phyloP scores from a whole-genome alignment of 768 basidiomycete genomes.

The Amanita jacksonii region DNA sequence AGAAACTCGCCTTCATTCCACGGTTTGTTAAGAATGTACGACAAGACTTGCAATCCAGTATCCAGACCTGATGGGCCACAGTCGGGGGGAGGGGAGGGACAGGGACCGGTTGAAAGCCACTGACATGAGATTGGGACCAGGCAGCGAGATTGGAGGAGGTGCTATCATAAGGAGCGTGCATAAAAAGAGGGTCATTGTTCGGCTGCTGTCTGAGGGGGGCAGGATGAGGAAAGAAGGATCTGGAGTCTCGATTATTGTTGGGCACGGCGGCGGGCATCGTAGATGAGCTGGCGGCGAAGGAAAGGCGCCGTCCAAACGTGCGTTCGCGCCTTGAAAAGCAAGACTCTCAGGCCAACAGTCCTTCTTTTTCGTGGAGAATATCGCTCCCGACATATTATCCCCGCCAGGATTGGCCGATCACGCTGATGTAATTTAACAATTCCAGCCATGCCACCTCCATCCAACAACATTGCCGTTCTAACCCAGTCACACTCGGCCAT shows the following conservation, averaged over 20 bases:
- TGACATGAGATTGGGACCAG: conserved; percentile 26
- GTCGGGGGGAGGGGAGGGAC: no score
- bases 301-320: neutral
- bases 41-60: conserved; percentile 70
- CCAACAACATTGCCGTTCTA: conserved; percentile 4
- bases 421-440: conserved; percentile 3
- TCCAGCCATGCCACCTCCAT: no score
- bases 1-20: conserved; percentile 61
- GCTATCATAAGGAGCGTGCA: conserved; percentile 20
- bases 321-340: neutral
- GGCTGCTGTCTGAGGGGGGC: no score
- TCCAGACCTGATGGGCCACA: conserved; percentile 68
- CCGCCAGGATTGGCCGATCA: neutral
- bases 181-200: conserved; percentile 12
- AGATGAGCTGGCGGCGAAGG: neutral
- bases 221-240: no score
- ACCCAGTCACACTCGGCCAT: conserved; percentile 24
- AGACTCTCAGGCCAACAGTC: neutral
- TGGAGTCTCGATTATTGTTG: neutral
- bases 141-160: conserved; percentile 8
- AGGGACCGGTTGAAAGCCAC: no score
- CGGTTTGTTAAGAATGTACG: conserved; percentile 70
- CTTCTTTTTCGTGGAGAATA: neutral
- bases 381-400: neutral
- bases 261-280: neutral